Conservation (phyloP, 768 basidiomycete species). For the Mycena leptocephala region DNA sequence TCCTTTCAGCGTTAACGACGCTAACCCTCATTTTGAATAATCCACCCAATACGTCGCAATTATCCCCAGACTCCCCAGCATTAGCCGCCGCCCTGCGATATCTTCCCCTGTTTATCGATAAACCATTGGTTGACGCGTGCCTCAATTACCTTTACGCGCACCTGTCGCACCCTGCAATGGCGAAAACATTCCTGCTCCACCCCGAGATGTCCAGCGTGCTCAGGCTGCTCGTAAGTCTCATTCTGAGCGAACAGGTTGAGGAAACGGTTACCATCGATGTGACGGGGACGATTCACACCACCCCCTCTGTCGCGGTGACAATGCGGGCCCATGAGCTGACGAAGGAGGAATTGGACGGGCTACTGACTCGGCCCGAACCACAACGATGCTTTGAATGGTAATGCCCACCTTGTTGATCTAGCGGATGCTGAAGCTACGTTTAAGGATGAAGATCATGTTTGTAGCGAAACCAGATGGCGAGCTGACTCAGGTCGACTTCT, state of each 20-base stretch:
- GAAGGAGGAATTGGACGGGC: constrained; percentile 75
- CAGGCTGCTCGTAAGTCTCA: constrained; percentile 75
- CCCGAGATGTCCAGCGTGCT: constrained; percentile 80
- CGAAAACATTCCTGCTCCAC: constrained; percentile 83
- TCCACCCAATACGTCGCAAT: constrained; percentile 69
- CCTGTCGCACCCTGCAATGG: constrained; percentile 81
- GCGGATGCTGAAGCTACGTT: constrained; percentile 1
- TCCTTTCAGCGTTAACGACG: constrained; percentile 75
- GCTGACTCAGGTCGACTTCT: constrained; percentile 95
- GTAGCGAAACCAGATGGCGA: constrained; percentile 82
- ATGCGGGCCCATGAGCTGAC: constrained; percentile 78
- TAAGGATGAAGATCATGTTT: constrained; percentile 95
- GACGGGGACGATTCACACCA: constrained; percentile 71
- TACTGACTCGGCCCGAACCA: constrained; percentile 78
- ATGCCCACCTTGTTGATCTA: background rate
- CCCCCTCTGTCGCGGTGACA: constrained; percentile 64
- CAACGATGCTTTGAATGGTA: constrained; percentile 90
- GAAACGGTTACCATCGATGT: constrained; percentile 77
- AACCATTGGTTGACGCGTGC: constrained; percentile 77
- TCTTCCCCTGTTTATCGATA: constrained; percentile 82
- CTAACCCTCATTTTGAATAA: constrained; percentile 77
- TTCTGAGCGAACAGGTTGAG: constrained; percentile 82
- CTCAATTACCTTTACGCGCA: constrained; percentile 85
- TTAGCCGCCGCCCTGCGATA: constrained; percentile 78
- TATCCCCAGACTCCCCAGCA: constrained; percentile 71